Evolutionary conservation across 1,284 basidiomycete genomes (phyloP).

Genomic region (Cryptococcus deneoformans): DNA sequence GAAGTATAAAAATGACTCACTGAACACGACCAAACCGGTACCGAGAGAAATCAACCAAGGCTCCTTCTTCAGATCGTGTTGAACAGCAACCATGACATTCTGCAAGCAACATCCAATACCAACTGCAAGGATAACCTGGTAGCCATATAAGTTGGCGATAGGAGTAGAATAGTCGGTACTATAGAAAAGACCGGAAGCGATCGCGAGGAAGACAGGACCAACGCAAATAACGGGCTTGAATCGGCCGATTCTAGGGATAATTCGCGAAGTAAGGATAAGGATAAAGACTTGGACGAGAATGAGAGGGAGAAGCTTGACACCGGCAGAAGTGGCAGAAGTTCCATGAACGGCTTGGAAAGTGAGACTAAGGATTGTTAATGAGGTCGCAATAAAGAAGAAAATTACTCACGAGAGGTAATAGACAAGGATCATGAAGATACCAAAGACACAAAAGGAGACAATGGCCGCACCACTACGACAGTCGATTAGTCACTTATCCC

Average conservation of each 20-base stretch:
- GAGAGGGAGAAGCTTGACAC: conserved; percentile 43
- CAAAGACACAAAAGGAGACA: conserved; percentile 35
- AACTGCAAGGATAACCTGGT: conserved; percentile 39
- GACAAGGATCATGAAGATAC: conserved; percentile 42
- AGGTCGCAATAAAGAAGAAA: no score
- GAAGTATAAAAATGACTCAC: conserved; percentile 13
- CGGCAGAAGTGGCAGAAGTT: conserved; percentile 44
- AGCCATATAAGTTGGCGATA: conserved; percentile 38
- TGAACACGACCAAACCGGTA: conserved; percentile 35
- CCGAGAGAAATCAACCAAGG: conserved; percentile 42
- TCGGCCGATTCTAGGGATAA: conserved; percentile 42
- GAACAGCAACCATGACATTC: conserved; percentile 43
- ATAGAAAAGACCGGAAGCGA: conserved; percentile 44
- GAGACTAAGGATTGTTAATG: conserved; percentile 15
- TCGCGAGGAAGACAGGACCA: conserved; percentile 36
- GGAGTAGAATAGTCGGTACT: conserved; percentile 31
- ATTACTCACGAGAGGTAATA: conserved; percentile 34
- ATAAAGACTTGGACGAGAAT: conserved; percentile 44
- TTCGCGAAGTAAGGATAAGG: conserved; percentile 38
- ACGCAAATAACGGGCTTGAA: conserved; percentile 43
- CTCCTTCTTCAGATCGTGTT: conserved; percentile 39
- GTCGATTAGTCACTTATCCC: neutral
- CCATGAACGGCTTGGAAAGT: conserved; percentile 43
- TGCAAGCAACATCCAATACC: conserved; percentile 44
- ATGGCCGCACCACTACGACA: conserved; percentile 23